Percentiles rank a stretch among this genome's conserved stretches.
These are phyloP conservation scores for Vitis rotundifolia DNA, from an alignment of 164 flowering plant species.

Conservation along the genomic window DNA sequence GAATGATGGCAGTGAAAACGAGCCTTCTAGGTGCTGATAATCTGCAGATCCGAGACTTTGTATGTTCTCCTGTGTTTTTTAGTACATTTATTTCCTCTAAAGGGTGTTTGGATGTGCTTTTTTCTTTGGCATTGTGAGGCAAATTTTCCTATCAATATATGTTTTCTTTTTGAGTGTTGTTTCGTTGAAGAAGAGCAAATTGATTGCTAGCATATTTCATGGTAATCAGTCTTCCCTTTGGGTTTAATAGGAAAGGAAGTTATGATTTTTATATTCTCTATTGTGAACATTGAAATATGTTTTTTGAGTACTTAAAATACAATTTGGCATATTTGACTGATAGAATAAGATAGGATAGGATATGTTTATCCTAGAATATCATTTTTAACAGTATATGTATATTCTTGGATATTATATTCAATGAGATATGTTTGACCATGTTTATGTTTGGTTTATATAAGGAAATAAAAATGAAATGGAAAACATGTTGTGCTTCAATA, in stretches of 20 bases:
- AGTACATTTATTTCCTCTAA: not conserved
- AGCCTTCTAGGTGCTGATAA: slow-evolving; percentile 38
- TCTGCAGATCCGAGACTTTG: slow-evolving; percentile 53
- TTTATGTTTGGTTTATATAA: not conserved
- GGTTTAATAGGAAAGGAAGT: not conserved
- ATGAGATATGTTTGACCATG: not conserved
- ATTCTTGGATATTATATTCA: too few species aligned
- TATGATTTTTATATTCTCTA: not conserved
- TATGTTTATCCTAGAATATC: too few species aligned
- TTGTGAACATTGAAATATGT: not conserved
- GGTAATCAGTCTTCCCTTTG: not conserved
- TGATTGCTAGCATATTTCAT: not conserved
- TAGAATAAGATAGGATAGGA: too few species aligned
- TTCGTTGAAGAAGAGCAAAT: not conserved
- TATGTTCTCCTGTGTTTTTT: slow-evolving; percentile 36
- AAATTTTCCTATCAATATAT: too few species aligned
- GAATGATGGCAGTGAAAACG: slow-evolving; percentile 39
- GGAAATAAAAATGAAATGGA: too few species aligned
- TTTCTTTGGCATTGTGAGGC: not conserved
- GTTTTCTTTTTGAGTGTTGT: too few species aligned
- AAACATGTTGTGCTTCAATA: too few species aligned
- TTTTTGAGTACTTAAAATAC: not conserved
- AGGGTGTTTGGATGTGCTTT: too few species aligned
- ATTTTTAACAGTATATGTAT: too few species aligned
- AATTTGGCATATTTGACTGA: too few species aligned